Evolutionary conservation across 2,329 filamentous ascomycete species (phyloP), one percentile per base, ranked within the genome.

Genomic region (Stemphylium lycopersici): DNA sequence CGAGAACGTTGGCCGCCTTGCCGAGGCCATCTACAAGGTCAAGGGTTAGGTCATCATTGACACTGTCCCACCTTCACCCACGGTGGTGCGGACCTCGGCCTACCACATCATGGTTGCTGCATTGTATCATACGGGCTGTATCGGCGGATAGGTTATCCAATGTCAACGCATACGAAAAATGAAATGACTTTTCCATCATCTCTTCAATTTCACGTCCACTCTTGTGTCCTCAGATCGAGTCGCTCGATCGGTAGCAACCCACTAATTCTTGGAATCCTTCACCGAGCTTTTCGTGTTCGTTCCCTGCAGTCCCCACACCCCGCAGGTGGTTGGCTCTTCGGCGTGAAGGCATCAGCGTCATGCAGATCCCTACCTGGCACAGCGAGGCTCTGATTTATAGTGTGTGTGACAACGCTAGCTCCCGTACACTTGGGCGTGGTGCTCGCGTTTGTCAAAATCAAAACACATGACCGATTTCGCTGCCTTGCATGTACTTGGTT

Each of bases 21-120:
- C 90, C 56, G 87, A 93, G 82, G 84, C 89, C 72, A 93, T 95
- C 78, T 91, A 86, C 83, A 90, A 91, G 80, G 85, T 95, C 74
- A 92, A 89, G 78, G 88, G 88, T 61, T 81, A 77, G 58, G 29
- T 31, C 20, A 20, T 33, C 16, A 24, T 15, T 11, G 10, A 51
- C 43, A 32, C 20, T 40, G 44, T 32, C 55, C 54, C 55, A 54
- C 40, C 51, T 40, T 60, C 22, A 53, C 54, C 22, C 32, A 59
- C 45, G 39, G 38, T 56, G 31, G 47, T 33, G 53, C 36, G 47
- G 44, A 38, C 37, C 36, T 61, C 32, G 31, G 41, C 38, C 40
- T 48, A 40, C 50, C 48, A 56, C 46, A 39, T 29, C 45, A 49
- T 50, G 46, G 46, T 51, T 39, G 55, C 47, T 52, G 51, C 42